These are phyloP conservation scores for Sungouiella thailandica DNA, from an alignment of 805 yeast species.

Conservation along the genomic window DNA sequence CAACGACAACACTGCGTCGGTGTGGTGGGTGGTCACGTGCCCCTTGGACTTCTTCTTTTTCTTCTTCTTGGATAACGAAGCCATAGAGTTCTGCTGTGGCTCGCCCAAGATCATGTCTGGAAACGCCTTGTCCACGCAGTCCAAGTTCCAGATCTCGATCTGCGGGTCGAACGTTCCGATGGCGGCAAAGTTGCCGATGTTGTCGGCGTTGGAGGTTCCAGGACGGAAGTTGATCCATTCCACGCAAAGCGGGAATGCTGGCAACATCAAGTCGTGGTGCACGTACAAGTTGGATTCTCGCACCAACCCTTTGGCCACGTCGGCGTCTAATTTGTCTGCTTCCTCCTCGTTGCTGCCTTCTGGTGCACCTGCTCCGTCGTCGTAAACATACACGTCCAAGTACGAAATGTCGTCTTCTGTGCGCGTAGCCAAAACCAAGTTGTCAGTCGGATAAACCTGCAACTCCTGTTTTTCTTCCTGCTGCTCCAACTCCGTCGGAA, in stretches of 20 bases:
- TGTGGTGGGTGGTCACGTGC: conserved; percentile 73
- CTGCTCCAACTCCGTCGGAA: conserved; percentile 58
- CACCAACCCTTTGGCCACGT: conserved; percentile 65
- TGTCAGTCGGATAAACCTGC: conserved; percentile 87
- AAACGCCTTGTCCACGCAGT: conserved; percentile 86
- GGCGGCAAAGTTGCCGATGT: conserved; percentile 88
- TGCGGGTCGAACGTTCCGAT: conserved; percentile 96
- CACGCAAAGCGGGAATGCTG: conserved; percentile 93
- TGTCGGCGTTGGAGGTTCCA: conserved; percentile 31
- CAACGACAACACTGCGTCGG: conserved; percentile 88
- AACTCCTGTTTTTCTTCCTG: conserved; percentile 78
- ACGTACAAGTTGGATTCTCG: conserved; percentile 79
- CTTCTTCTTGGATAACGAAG: conserved; percentile 38
- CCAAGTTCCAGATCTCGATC: conserved; percentile 95
- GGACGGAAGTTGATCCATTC: conserved; percentile 90
- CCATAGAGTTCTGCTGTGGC: conserved; percentile 42
- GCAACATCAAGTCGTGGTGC: conserved; percentile 95
- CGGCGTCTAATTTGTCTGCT: conserved; percentile 63
- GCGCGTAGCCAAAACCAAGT: conserved; percentile 82
- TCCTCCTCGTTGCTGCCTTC: conserved; percentile 61
- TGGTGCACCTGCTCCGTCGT: conserved; percentile 87
- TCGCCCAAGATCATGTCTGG: conserved; percentile 93
- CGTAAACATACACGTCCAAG: conserved; percentile 90
- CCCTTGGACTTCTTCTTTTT: conserved; percentile 45
- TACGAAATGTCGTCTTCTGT: conserved; percentile 94